These are phyloP conservation scores for Crotalaria pallida DNA, from an alignment of 306 rosid genomes.

Conservation along the genomic window DNA sequence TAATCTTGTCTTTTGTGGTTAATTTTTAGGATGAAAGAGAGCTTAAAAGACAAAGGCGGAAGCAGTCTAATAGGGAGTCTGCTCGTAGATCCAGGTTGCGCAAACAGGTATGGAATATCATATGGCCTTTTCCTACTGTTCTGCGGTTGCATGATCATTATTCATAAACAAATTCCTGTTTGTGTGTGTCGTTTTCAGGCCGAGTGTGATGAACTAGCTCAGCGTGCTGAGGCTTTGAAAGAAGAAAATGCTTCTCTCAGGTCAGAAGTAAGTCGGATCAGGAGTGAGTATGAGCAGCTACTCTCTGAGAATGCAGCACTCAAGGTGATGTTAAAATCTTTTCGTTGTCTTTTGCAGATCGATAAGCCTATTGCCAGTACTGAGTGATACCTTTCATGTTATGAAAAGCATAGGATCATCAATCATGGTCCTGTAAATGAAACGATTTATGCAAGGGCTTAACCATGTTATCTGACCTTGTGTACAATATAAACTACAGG, in stretches of 20 bases:
- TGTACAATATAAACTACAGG: constrained; percentile 43
- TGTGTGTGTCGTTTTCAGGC: constrained; percentile 47
- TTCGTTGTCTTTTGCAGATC: neutral
- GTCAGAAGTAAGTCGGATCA: constrained; percentile 71
- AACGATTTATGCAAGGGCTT: neutral
- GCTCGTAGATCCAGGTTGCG: constrained; percentile 98
- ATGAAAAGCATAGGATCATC: neutral
- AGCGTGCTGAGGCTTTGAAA: constrained; percentile 79
- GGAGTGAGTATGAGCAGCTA: constrained; percentile 84
- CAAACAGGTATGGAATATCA: constrained; percentile 61
- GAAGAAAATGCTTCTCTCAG: constrained; percentile 82
- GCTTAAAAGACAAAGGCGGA: constrained; percentile 85
- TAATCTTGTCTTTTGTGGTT: constrained; percentile 1
- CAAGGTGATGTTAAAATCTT: constrained; percentile 61
- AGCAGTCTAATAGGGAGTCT: constrained; percentile 97
- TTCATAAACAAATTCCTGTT: neutral
- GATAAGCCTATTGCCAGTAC: neutral
- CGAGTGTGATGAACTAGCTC: constrained; percentile 94
- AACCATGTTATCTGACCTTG: neutral
- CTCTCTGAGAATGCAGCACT: constrained; percentile 80
- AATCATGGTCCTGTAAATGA: no score
- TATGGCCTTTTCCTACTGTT: neutral
- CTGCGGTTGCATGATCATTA: constrained; percentile 12
- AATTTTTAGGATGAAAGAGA: constrained; percentile 88
- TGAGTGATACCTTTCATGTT: neutral